Evolutionary conservation across 192 early-diverging fungal species (phyloP), one percentile per base, ranked within the genome.

Genomic region (Spizellomyces sp.): DNA sequence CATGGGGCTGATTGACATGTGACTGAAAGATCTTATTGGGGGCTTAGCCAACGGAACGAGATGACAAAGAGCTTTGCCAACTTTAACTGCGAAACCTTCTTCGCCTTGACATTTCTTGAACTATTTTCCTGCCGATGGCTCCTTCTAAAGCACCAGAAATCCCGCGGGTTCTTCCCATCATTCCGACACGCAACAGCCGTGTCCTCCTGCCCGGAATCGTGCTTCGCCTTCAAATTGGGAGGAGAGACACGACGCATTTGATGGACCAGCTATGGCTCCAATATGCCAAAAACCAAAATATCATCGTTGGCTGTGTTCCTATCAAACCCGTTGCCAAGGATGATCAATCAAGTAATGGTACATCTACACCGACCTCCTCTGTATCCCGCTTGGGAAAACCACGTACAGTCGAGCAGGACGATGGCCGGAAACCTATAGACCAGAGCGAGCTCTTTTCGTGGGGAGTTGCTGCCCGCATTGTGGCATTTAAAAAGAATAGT

Each of bases 191-290:
- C 58, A 78, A 78, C 71, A 58, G 64, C 43, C 74, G 76, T 58
- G 85, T 90, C 9, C 79, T 92, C 12, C 75, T 91, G 6, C 91
- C 91, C 9, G 86, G 85, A 9, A 78, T 88, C 7, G 85, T 90
- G 9, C 73, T 86, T 44, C 81, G 86, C 4, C 67, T 87, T n/a
- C 83, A 82, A 58, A 83, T 92, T 48, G 77, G 76, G 14, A 77
- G 88, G 14, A 77, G 77, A 56, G 84, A 89, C 17, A 82, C 87
- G 14, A 78, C 79, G 21, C 74, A 75, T 9, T 73, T 92, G 8
- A 84, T 86, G 67, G 81, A 82, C 42, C 69, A 78, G 56, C 57
- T 81, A n/a, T 77, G 86, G 76, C 5, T 66, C 44, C 61, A 62
- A 64, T 59, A 68, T 45, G 61, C 61, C 1, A 48, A 56, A 45